A percentile compares a stretch with the other conserved stretches of the same genome.
phyloP scores from a whole-genome alignment of 345 rosid genomes.

The Clausena lansium region DNA sequence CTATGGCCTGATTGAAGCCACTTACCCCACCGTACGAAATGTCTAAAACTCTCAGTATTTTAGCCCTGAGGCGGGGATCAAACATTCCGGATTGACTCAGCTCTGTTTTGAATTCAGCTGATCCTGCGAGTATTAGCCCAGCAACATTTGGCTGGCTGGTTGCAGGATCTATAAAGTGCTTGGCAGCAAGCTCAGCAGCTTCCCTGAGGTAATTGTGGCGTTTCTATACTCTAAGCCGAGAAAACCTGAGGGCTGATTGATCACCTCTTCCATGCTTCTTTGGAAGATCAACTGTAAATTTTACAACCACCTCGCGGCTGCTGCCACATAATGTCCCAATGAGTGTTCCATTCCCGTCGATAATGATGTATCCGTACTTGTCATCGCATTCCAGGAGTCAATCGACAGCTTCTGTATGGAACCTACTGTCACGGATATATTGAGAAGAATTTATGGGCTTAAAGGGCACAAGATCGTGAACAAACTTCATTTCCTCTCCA shows the following conservation, averaged over 20 bases:
- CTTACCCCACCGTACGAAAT: constrained; percentile 30
- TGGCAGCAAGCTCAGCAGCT: constrained; percentile 37
- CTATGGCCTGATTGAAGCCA: constrained; percentile 37
- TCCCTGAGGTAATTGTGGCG: constrained; percentile 42
- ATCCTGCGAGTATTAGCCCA: constrained; percentile 34
- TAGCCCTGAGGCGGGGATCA: constrained; percentile 31
- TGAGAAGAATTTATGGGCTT: constrained; percentile 37
- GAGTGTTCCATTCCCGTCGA: constrained; percentile 44
- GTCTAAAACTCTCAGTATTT: constrained; percentile 30
- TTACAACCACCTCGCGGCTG: constrained; percentile 37
- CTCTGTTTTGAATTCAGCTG: constrained; percentile 38
- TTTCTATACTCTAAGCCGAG: constrained; percentile 32
- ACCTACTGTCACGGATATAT: constrained; percentile 37
- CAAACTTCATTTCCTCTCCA: constrained; percentile 45
- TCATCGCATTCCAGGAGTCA: constrained; percentile 27
- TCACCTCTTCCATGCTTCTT: constrained; percentile 52
- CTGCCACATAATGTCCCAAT: constrained; percentile 42
- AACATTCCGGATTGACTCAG: constrained; percentile 34
- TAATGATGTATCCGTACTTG: constrained; percentile 30
- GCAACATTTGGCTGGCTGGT: constrained; percentile 26
- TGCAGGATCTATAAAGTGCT: constrained; percentile 30
- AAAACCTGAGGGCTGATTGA: constrained; percentile 44
- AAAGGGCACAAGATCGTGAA: constrained; percentile 38
- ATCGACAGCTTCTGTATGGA: constrained; percentile 24
- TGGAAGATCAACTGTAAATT: constrained; percentile 41